Evolutionary conservation across 257 asterid species (phyloP).

Genomic region (Solanum sejunctum): DNA sequence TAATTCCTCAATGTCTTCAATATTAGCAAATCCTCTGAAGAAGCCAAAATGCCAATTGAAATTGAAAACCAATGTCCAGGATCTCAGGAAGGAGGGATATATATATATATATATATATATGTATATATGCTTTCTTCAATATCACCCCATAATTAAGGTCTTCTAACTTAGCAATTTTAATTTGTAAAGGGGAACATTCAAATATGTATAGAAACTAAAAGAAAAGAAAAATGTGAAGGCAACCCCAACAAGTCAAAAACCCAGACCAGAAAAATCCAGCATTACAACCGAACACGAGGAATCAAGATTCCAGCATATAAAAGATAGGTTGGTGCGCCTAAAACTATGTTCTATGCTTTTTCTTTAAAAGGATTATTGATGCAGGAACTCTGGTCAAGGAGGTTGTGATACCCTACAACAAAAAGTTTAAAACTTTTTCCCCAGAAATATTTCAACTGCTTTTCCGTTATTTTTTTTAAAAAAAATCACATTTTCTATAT

Average conservation of each 20-base stretch:
- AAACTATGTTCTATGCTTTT: conserved; percentile 17
- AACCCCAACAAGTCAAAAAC: conserved; percentile 9
- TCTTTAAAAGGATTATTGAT: conserved; percentile 17
- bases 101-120: background rate
- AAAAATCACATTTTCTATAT: background rate
- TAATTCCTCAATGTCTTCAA: background rate
- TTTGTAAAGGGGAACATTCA: background rate
- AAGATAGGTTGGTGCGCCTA: background rate
- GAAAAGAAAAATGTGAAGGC: background rate
- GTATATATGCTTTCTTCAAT: background rate
- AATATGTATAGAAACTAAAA: background rate
- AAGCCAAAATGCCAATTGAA: background rate
- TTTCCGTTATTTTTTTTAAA: background rate
- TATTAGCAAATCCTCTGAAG: background rate
- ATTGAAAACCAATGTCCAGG: background rate
- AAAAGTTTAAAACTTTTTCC: background rate
- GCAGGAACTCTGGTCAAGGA: conserved; percentile 65
- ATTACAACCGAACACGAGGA: background rate
- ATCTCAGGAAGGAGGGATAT: background rate
- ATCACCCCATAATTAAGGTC: background rate
- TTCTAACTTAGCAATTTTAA: background rate
- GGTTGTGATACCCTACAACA: conserved; percentile 26
- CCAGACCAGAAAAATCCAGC: conserved; percentile 47
- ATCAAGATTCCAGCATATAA: conserved; percentile 18
- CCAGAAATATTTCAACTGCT: conserved; percentile 10